Evolutionary conservation across 2,329 filamentous ascomycete species (phyloP).

Genomic region (Hymenoscyphus fructigenus): DNA sequence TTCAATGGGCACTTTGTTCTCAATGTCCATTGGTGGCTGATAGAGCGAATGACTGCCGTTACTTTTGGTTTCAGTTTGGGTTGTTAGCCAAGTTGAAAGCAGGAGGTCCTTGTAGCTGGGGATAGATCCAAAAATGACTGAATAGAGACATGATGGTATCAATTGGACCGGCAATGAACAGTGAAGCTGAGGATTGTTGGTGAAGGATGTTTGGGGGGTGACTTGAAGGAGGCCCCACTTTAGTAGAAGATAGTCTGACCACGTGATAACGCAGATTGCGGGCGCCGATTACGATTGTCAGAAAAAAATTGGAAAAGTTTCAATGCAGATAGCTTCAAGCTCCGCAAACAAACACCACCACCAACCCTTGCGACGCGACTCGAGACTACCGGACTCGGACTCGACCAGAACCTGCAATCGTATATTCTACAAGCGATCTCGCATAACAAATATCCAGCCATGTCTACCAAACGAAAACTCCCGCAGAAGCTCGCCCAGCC

Average conservation of each 20-base stretch:
- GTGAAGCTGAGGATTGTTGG: not conserved
- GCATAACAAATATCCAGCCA: not conserved
- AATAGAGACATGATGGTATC: too few relatives aligned
- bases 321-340: slow-evolving; percentile 1
- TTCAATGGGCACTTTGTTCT: too few relatives aligned
- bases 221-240: not conserved
- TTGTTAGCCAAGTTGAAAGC: too few relatives aligned
- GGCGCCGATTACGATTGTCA: slow-evolving; percentile 1
- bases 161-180: too few relatives aligned
- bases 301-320: slow-evolving; percentile 5
- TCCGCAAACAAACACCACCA: slow-evolving; percentile 3
- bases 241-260: not conserved
- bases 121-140: too few relatives aligned
- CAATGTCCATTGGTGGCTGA: too few relatives aligned
- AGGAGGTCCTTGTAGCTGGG: too few relatives aligned
- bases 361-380: slow-evolving; percentile 1
- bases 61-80: too few relatives aligned
- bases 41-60: too few relatives aligned
- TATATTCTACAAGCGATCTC: not conserved
- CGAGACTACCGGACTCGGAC: not conserved
- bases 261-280: slow-evolving; percentile 1
- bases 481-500: slow-evolving; percentile 57
- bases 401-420: not conserved
- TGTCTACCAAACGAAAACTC: slow-evolving; percentile 63
- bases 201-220: not conserved